Percentiles rank a stretch among this genome's conserved stretches.
phyloP scores from a whole-genome alignment of 1,139 yeast genomes.

The Candida pseudocylindracea region DNA sequence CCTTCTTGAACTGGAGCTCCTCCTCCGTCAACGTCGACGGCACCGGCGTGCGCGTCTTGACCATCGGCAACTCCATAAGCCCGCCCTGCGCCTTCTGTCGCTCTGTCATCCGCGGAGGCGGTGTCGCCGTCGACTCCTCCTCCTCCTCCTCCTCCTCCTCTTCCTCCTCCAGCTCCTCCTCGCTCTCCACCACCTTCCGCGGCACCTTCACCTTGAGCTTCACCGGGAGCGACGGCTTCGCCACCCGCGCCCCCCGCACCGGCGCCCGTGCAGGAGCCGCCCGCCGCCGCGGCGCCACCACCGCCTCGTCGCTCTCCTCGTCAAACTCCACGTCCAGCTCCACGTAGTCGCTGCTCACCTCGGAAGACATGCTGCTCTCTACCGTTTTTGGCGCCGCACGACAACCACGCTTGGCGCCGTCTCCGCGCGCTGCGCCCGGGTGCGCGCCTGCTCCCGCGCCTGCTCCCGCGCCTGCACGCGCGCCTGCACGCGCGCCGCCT shows the following conservation, averaged over 20 bases:
- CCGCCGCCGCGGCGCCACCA: constrained; percentile 1
- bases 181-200: constrained; percentile 15
- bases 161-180: constrained; percentile 17
- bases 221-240: constrained; percentile 1
- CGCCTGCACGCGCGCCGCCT: too few species aligned
- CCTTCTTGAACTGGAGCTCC: constrained; percentile 58
- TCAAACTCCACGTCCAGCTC: too few species aligned
- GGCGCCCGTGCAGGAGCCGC: not conserved
- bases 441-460: too few species aligned
- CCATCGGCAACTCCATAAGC: constrained; percentile 13
- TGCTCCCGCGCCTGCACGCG: too few species aligned
- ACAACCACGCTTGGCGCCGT: too few species aligned
- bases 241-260: not conserved
- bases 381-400: too few species aligned
- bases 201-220: constrained; percentile 2
- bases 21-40: constrained; percentile 39
- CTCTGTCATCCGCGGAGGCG: constrained; percentile 31
- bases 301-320: constrained; percentile 5
- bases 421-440: too few species aligned
- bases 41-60: constrained; percentile 5
- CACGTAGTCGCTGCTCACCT: too few species aligned
- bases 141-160: constrained; percentile 11
- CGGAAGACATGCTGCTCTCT: too few species aligned
- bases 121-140: too few species aligned
- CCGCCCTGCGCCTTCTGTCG: constrained; percentile 23